Evolutionary conservation across 805 yeast genomes (phyloP).

Genomic region (Kodamaea fukazawae): DNA sequence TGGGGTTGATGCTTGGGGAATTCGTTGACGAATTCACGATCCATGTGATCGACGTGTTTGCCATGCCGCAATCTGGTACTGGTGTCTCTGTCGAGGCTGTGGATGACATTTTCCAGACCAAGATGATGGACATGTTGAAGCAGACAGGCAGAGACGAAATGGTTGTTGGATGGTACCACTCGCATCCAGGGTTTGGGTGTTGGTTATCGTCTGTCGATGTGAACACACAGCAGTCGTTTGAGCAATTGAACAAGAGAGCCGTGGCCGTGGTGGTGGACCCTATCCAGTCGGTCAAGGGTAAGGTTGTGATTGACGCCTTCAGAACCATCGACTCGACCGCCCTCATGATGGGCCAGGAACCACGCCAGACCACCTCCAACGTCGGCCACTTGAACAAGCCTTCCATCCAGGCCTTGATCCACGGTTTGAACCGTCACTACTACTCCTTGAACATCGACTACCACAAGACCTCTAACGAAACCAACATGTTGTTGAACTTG

Average conservation of each 20-base stretch:
- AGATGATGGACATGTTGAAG: slow-evolving; percentile 98
- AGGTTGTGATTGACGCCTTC: slow-evolving; percentile 98
- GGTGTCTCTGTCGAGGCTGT: slow-evolving; percentile 99
- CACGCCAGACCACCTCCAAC: slow-evolving; percentile 95
- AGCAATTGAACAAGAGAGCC: slow-evolving; percentile 90
- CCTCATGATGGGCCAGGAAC: slow-evolving; percentile 94
- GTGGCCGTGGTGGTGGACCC: slow-evolving; percentile 99
- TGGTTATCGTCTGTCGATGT: slow-evolving; percentile 98
- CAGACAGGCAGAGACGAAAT: slow-evolving; percentile 99
- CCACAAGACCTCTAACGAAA: slow-evolving; percentile 87
- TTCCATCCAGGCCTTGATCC: slow-evolving; percentile 92
- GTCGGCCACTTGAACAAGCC: slow-evolving; percentile 95
- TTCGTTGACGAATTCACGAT: slow-evolving; percentile 97
- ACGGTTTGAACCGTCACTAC: slow-evolving; percentile 94
- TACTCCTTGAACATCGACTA: slow-evolving; percentile 94
- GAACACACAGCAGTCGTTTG: slow-evolving; percentile 96
- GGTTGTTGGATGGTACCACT: slow-evolving; percentile 99
- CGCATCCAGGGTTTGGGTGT: slow-evolving; percentile 97
- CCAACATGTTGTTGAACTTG: slow-evolving; percentile 87
- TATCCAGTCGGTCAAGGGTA: slow-evolving; percentile 97
- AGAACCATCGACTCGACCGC: slow-evolving; percentile 86
- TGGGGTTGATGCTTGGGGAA: slow-evolving; percentile 99
- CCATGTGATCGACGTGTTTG: slow-evolving; percentile 96
- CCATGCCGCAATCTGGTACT: slow-evolving; percentile 98
- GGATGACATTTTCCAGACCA: slow-evolving; percentile 97